A percentile compares a stretch with the other conserved stretches of the same genome.
phyloP scores from a whole-genome alignment of 306 rosid species.

The Trifolium dubium region DNA sequence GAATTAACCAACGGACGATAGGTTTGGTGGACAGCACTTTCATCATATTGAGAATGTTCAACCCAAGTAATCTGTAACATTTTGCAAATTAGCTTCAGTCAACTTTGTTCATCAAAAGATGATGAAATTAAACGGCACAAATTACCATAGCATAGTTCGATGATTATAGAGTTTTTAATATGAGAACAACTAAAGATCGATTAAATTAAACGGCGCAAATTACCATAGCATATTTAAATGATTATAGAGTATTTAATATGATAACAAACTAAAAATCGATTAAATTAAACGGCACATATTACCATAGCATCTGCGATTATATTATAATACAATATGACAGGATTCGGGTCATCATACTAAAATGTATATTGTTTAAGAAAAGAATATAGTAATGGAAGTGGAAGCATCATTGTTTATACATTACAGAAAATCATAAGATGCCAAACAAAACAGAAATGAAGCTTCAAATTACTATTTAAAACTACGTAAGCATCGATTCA shows the following conservation, averaged over 20 bases:
- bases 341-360: too few relatives aligned
- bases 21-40: constrained; percentile 62
- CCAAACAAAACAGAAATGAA: neutral
- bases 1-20: constrained; percentile 59
- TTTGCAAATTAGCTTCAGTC: constrained; percentile 7
- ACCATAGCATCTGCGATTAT: too few relatives aligned
- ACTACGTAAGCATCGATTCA: constrained; percentile 30
- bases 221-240: too few relatives aligned
- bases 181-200: neutral
- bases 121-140: too few relatives aligned
- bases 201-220: neutral
- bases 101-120: neutral
- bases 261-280: too few relatives aligned
- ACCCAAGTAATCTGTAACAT: constrained; percentile 79
- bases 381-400: too few relatives aligned
- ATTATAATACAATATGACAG: too few relatives aligned
- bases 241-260: too few relatives aligned
- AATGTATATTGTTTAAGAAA: too few relatives aligned
- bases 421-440: neutral
- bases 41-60: constrained; percentile 86
- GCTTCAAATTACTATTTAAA: constrained; percentile 19
- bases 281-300: too few relatives aligned
- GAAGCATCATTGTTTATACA: neutral
- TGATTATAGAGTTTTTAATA: too few relatives aligned
- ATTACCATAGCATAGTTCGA: neutral